Conservation (phyloP, 2,329 filamentous ascomycete species). For the Xylariaceae sp. region DNA sequence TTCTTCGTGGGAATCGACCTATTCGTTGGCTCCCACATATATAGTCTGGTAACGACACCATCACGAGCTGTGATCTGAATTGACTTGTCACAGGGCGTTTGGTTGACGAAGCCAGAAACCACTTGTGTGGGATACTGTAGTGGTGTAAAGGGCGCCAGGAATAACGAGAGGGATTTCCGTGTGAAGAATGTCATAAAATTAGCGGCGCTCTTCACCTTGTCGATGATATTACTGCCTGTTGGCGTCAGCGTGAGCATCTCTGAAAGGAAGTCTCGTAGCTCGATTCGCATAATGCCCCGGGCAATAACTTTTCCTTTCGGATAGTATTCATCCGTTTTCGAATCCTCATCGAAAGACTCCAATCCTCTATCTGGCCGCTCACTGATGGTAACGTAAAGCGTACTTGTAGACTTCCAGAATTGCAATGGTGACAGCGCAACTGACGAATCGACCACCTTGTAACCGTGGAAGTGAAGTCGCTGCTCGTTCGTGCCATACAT, state of each 20-base stretch:
- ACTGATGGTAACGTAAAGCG: conserved; percentile 58
- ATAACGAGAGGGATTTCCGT: conserved; percentile 48
- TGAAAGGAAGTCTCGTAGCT: conserved; percentile 49
- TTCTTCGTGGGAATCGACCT: conserved; percentile 40
- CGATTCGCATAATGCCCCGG: conserved; percentile 56
- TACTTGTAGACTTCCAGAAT: conserved; percentile 60
- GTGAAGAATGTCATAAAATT: conserved; percentile 55
- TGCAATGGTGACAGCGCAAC: conserved; percentile 52
- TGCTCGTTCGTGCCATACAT: conserved; percentile 52
- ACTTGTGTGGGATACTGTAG: conserved; percentile 52
- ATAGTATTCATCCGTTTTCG: conserved; percentile 38
- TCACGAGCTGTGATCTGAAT: conserved; percentile 50
- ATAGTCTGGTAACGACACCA: conserved; percentile 48
- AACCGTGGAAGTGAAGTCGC: conserved; percentile 56
- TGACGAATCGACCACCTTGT: conserved; percentile 58
- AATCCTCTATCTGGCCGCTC: conserved; percentile 31
- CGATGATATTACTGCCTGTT: conserved; percentile 44
- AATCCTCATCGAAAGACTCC: conserved; percentile 28
- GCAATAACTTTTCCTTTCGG: conserved; percentile 46
- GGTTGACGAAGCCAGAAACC: conserved; percentile 50
- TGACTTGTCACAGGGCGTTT: conserved; percentile 42
- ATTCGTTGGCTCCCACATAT: conserved; percentile 54
- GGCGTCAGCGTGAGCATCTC: conserved; percentile 52
- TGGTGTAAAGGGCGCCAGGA: conserved; percentile 51
- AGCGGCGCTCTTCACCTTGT: conserved; percentile 42